phyloP scores from a whole-genome alignment of 208 protist genomes.

The Eutreptiella sp. region DNA sequence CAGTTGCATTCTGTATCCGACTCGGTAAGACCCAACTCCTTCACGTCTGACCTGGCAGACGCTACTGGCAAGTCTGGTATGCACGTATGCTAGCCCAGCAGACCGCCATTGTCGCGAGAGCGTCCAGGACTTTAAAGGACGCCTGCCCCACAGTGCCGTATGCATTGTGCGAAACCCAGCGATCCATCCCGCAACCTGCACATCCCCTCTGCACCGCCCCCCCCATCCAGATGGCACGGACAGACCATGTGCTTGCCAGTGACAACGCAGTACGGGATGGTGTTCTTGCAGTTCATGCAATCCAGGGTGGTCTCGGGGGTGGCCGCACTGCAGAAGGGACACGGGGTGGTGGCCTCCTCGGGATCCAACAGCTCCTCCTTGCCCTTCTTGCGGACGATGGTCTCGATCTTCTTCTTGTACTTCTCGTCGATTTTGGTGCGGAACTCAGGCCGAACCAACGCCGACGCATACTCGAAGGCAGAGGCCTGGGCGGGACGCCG shows the following conservation, averaged over 20 bases:
- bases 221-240: not conserved
- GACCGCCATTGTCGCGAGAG: too few species aligned
- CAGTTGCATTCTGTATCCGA: too few species aligned
- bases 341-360: constrained; percentile 67
- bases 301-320: constrained; percentile 80
- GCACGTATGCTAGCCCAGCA: too few species aligned
- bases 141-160: too few species aligned
- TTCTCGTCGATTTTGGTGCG: constrained; percentile 79
- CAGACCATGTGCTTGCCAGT: constrained; percentile 83
- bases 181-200: too few species aligned
- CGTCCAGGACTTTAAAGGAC: too few species aligned
- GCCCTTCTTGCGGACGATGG: constrained; percentile 77
- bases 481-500: constrained; percentile 62
- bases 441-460: constrained; percentile 89
- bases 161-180: too few species aligned
- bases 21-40: too few species aligned
- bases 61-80: too few species aligned
- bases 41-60: too few species aligned
- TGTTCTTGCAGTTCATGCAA: constrained; percentile 85
- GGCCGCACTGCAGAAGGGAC: constrained; percentile 80
- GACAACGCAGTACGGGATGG: constrained; percentile 88
- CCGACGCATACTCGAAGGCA: constrained; percentile 89
- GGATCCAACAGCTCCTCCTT: constrained; percentile 61
- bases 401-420: constrained; percentile 91
- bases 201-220: too few species aligned